Base-by-base conservation (phyloP, 257 asterid species). In the Scutellaria barbata region DNA sequence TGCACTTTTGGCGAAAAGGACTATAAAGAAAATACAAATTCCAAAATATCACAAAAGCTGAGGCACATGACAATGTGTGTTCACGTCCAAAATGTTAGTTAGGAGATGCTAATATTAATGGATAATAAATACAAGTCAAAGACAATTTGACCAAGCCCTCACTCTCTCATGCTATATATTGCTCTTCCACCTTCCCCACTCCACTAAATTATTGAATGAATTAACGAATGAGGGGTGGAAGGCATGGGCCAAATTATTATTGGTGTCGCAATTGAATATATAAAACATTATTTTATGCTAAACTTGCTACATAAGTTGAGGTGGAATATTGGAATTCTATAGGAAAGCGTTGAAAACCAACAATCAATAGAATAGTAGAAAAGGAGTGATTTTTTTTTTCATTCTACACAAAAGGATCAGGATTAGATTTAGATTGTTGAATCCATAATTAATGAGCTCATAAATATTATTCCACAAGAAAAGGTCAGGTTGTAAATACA, bases 71-170 rank as follows among this genome's bases (percentile, higher is more conserved):
- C n/a, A 35, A 14, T 68, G 10, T 64, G 78, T 60, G 65, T 14
- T 71, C 81, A 76, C 79, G 73, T 76, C 69, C 78, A 67, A 72
- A 79, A 41, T 13, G 62, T 57, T 66, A 41, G 73, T 66, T 46
- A 50, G 55, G 22, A 52, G 37, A 59, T 64, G 22, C 50, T 9
- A 40, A 35, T 5, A 10, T 16, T 46, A 16, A 33, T 11, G 37
- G 3, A 47, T 0, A 13, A n/a, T 7, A 9, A 41, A 5, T 6
- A 0, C 10, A 56, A 56, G 13, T 39, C 45, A 9, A 54, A 43
- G 35, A 5, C 35, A 30, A 20, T 17, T 69, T 76, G 73, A 76
- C 76, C 43, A 43, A 47, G 33, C 30, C 61, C 8, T 47, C 33
- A 20, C 12, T 48, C 45, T 39, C 5, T 16, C 51, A 25, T 69